phyloP scores from a whole-genome alignment of 2,329 filamentous ascomycete genomes.

The Clarireedia monteithiana region DNA sequence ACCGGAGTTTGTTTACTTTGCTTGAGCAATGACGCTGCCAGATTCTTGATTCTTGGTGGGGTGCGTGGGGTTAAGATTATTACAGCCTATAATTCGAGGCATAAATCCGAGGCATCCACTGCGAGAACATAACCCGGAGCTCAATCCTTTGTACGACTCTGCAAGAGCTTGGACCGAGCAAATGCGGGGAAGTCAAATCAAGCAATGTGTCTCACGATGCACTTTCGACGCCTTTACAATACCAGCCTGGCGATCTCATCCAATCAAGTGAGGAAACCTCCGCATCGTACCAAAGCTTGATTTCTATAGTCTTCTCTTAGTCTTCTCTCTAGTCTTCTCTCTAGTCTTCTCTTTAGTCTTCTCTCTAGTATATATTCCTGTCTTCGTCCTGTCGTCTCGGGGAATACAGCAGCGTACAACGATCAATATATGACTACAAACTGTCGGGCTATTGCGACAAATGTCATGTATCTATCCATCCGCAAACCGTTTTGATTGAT shows the following conservation, averaged over 20 bases:
- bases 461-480: background rate
- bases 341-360: background rate
- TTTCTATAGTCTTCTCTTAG: background rate
- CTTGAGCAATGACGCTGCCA: background rate
- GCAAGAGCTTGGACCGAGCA: background rate
- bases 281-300: background rate
- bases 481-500: background rate
- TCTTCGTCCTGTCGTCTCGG: background rate
- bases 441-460: background rate
- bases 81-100: background rate
- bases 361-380: background rate
- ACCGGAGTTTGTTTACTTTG: background rate
- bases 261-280: background rate
- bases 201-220: background rate
- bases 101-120: no score
- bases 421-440: background rate
- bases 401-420: background rate
- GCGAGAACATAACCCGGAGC: no score
- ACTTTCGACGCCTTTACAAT: no score
- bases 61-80: background rate
- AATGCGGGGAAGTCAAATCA: slow-evolving; percentile 1
- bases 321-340: background rate
- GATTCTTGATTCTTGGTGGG: background rate
- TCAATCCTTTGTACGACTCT: no score
- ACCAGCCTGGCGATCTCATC: no score